Evolutionary conservation across 176 grass and related monocot species (phyloP), one percentile per base, ranked within the genome.

Genomic region (Triticum dicoccoides): DNA sequence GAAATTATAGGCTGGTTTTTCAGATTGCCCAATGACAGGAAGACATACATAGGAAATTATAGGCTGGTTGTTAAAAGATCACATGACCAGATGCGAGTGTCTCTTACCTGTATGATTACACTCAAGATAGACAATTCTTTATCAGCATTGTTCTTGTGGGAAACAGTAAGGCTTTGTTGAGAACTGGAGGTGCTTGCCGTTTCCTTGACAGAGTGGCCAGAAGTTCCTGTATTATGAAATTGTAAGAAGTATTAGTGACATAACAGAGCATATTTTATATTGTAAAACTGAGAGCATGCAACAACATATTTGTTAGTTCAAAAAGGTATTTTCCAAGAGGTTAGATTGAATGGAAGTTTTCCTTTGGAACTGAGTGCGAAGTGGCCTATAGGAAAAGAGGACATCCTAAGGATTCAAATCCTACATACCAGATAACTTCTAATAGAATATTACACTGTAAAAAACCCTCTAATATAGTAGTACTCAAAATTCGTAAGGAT

Each of bases 41-140:
- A 32, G 2, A 4, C 23, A 83, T 61, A 74, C 6, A 74, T 10
- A 74, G 3, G 54, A 83, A 84, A 74, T 63, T 61, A 84, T 11
- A 84, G 18, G 56, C 15, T 45, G 39, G n/a, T 73, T n/a, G 15
- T 8, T 74, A 37, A 32, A 58, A 58, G 15, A 83, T 29, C 34
- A 58, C 34, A 83, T 44, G 27, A 30, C 9, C 10, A 74, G 10
- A 74, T 74, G 52, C 17, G 74, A 75, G 0, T 44, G 14, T 74
- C 27, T 45, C 17, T 6, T 63, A 84, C 69, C 38, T 27, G 35
- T 47, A 84, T 33, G 4, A 75, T 42, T 29, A 61, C 3, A 44
- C 41, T 29, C 56, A 84, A 84, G 82, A 84, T 23, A 75, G 41
- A 23, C 17, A 84, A 3, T 25, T 84, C 69, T 74, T 83, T 59